Percentiles rank a stretch among this genome's conserved stretches.
These are phyloP conservation scores for Euphorbia pulcherrima DNA, from an alignment of 345 rosid species.

Conservation along the genomic window DNA sequence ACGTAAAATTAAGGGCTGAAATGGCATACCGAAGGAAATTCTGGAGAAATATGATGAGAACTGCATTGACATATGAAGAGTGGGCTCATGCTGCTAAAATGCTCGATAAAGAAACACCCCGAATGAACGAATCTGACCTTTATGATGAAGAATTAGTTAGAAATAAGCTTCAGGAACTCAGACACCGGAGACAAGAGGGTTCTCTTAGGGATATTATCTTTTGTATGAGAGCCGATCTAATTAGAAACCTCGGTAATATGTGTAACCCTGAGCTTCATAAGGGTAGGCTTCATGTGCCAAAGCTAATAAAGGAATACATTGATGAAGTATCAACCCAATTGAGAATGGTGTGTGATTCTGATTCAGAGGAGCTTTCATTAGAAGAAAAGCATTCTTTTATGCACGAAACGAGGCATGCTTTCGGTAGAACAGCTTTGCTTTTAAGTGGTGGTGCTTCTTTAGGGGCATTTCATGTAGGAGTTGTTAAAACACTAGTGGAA, in stretches of 20 bases:
- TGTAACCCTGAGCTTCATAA: slow-evolving; percentile 96
- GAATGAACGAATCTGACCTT: slow-evolving; percentile 66
- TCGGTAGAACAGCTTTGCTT: slow-evolving; percentile 96
- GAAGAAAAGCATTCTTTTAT: slow-evolving; percentile 92
- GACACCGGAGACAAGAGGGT: slow-evolving; percentile 78
- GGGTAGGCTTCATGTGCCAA: slow-evolving; percentile 93
- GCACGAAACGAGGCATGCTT: slow-evolving; percentile 98
- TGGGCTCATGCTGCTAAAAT: slow-evolving; percentile 99
- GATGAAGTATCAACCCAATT: slow-evolving; percentile 90
- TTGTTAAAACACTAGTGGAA: slow-evolving; percentile 81
- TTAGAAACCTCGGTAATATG: slow-evolving; percentile 95
- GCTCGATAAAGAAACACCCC: slow-evolving; percentile 80
- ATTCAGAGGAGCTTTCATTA: slow-evolving; percentile 81
- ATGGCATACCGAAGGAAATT: slow-evolving; percentile 94
- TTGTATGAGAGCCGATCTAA: slow-evolving; percentile 93
- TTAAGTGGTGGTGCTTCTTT: slow-evolving; percentile 99
- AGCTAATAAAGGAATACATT: slow-evolving; percentile 84
- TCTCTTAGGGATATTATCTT: slow-evolving; percentile 87
- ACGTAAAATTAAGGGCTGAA: slow-evolving; percentile 82
- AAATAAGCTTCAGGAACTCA: slow-evolving; percentile 83
- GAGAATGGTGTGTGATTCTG: slow-evolving; percentile 84
- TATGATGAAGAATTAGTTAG: slow-evolving; percentile 86
- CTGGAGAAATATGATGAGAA: slow-evolving; percentile 97
- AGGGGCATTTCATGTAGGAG: slow-evolving; percentile 90
- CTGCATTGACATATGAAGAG: slow-evolving; percentile 86